Percentiles rank a stretch among this genome's conserved stretches.
Conservation (phyloP, 2,329 filamentous ascomycete genomes). For the Thermothelomyces thermophilus region DNA sequence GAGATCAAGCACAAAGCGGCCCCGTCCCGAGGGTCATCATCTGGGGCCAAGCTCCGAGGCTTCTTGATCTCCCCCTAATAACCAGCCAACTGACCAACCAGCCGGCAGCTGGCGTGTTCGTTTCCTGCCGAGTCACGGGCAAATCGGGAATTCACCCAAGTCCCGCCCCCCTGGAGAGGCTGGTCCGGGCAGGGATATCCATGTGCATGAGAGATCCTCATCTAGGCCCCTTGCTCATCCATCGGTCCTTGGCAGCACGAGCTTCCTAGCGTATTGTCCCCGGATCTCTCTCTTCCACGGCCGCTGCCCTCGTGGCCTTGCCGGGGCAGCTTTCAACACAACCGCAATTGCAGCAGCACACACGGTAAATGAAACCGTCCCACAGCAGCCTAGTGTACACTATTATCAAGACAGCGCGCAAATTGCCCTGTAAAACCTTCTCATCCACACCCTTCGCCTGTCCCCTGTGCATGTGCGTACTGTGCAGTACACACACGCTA, state of each 20-base stretch:
- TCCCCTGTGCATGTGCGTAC: no score
- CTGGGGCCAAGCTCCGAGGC: neutral
- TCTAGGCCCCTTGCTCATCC: constrained; percentile 17
- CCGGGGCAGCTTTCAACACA: constrained; percentile 6
- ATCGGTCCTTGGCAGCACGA: constrained; percentile 16
- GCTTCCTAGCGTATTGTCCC: constrained; percentile 7
- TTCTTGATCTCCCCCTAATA: neutral
- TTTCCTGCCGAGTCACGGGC: constrained; percentile 10
- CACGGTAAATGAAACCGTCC: constrained; percentile 18
- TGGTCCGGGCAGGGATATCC: constrained; percentile 15
- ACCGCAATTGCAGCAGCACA: no score
- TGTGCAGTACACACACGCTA: no score
- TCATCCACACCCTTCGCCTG: no score
- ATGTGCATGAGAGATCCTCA: constrained; percentile 19
- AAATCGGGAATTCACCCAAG: constrained; percentile 17
- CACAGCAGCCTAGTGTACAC: constrained; percentile 18
- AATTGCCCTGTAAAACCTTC: constrained; percentile 9
- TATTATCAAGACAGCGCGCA: constrained; percentile 21
- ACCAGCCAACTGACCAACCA: neutral
- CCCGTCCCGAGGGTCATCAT: neutral
- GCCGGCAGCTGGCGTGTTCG: constrained; percentile 15
- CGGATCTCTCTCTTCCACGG: constrained; percentile 6
- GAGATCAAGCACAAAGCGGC: neutral
- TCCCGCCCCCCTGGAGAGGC: constrained; percentile 21
- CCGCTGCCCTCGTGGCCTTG: constrained; percentile 8